Conservation (phyloP, 2,329 filamentous ascomycete species). For the Trichophyton rubrum region DNA sequence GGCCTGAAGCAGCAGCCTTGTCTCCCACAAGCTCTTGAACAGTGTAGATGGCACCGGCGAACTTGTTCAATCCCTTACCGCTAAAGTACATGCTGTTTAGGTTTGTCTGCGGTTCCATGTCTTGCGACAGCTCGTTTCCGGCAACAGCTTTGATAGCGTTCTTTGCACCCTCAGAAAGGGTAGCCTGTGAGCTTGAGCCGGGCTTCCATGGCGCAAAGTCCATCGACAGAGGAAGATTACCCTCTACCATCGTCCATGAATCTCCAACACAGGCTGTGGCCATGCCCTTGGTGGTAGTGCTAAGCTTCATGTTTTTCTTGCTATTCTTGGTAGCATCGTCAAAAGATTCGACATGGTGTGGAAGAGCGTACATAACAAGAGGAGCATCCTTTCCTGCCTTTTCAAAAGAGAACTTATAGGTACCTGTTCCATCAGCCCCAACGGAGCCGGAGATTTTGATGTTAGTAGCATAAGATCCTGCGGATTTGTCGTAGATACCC, state of each 20-base stretch:
- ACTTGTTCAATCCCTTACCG: conserved; percentile 74
- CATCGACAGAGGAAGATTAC: conserved; percentile 58
- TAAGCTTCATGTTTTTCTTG: conserved; percentile 47
- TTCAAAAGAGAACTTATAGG: conserved; percentile 61
- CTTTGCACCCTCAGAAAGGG: conserved; percentile 40
- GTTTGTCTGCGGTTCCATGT: conserved; percentile 61
- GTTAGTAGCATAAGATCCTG: conserved; percentile 59
- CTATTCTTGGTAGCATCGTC: conserved; percentile 42
- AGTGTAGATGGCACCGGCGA: conserved; percentile 55
- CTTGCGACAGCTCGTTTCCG: conserved; percentile 59
- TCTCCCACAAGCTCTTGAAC: conserved; percentile 52
- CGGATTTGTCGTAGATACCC: conserved; percentile 58
- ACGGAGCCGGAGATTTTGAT: conserved; percentile 52
- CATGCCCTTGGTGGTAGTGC: conserved; percentile 74
- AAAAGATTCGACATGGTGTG: conserved; percentile 73
- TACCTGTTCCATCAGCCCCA: conserved; percentile 47
- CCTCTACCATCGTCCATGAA: conserved; percentile 66
- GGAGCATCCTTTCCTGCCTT: conserved; percentile 52
- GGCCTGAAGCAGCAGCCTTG: conserved; percentile 42
- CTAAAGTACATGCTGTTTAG: conserved; percentile 85
- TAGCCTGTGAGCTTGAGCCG: conserved; percentile 24
- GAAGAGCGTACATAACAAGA: conserved; percentile 75
- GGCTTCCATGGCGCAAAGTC: conserved; percentile 68
- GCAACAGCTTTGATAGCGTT: conserved; percentile 50
- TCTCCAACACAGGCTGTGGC: conserved; percentile 60